These are phyloP conservation scores for Tylopilus rubrobrunneus DNA, from an alignment of 768 basidiomycete genomes.

Conservation along the genomic window DNA sequence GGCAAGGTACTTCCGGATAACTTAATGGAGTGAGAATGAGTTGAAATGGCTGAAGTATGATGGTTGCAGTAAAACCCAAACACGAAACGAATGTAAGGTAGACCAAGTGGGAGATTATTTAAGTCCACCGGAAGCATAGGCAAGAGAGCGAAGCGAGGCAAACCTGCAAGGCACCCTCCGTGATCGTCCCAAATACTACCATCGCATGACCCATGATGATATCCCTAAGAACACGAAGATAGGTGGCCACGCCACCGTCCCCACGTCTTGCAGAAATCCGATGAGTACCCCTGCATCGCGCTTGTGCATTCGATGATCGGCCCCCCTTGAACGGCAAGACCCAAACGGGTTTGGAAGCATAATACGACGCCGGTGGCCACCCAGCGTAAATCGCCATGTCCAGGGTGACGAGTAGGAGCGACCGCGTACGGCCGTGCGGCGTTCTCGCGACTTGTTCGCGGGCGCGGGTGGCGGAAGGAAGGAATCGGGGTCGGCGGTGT, in stretches of 20 bases:
- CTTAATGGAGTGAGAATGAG: background rate
- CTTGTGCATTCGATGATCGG: conserved; percentile 6
- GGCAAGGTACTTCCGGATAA: background rate
- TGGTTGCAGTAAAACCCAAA: background rate
- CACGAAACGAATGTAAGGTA: background rate
- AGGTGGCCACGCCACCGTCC: conserved; percentile 37
- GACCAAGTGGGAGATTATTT: background rate
- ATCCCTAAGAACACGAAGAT: conserved; percentile 28
- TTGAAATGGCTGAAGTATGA: background rate
- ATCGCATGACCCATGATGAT: conserved; percentile 33
- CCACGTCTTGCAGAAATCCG: conserved; percentile 30
- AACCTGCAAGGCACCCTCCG: background rate
- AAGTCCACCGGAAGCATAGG: background rate
- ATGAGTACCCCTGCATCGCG: conserved; percentile 25
- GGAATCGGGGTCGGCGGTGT: conserved; percentile 5
- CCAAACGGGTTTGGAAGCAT: conserved; percentile 19
- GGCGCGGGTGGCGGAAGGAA: conserved; percentile 21
- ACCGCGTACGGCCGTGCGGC: conserved; percentile 4
- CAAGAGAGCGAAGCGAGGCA: background rate
- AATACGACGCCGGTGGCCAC: conserved; percentile 24
- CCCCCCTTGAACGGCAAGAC: background rate
- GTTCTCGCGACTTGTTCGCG: conserved; percentile 10
- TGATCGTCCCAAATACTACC: conserved; percentile 8
- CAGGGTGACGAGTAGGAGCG: conserved; percentile 13
- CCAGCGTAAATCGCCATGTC: conserved; percentile 26